These are phyloP conservation scores for Colletotrichum theobromicola DNA, from an alignment of 2,329 filamentous ascomycete species.

Conservation along the genomic window DNA sequence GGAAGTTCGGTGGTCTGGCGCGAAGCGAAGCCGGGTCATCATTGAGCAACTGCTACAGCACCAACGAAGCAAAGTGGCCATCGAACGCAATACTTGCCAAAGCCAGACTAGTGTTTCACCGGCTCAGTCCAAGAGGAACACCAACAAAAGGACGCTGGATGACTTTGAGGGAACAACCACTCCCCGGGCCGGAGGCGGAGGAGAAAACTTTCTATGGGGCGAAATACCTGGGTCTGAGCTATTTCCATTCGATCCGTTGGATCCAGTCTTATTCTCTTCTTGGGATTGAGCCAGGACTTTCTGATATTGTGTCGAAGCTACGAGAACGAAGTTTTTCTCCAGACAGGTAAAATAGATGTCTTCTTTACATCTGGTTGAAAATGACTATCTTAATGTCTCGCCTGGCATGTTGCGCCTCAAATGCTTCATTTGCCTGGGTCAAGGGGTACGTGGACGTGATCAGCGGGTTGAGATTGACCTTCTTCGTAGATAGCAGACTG, in stretches of 20 bases:
- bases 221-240: not conserved
- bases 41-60: slow-evolving; percentile 26
- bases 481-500: slow-evolving; percentile 22
- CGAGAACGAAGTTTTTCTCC: too few relatives aligned
- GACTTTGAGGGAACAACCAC: not conserved
- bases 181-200: not conserved
- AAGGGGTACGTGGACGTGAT: slow-evolving; percentile 29
- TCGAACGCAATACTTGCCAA: not conserved
- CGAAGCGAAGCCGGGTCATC: slow-evolving; percentile 26
- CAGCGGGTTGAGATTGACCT: slow-evolving; percentile 28
- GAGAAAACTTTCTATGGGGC: not conserved
- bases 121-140: not conserved
- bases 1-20: slow-evolving; percentile 29
- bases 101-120: not conserved
- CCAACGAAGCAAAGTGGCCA: not conserved
- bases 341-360: not conserved
- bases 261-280: not conserved
- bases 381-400: not conserved
- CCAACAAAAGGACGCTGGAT: not conserved
- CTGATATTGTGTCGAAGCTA: too few relatives aligned
- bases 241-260: not conserved
- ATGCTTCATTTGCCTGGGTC: slow-evolving; percentile 22
- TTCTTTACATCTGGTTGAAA: not conserved
- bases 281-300: not conserved
- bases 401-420: slow-evolving; percentile 24